Conservation (phyloP, 345 rosid species). For the Rubroshorea leprosula region DNA sequence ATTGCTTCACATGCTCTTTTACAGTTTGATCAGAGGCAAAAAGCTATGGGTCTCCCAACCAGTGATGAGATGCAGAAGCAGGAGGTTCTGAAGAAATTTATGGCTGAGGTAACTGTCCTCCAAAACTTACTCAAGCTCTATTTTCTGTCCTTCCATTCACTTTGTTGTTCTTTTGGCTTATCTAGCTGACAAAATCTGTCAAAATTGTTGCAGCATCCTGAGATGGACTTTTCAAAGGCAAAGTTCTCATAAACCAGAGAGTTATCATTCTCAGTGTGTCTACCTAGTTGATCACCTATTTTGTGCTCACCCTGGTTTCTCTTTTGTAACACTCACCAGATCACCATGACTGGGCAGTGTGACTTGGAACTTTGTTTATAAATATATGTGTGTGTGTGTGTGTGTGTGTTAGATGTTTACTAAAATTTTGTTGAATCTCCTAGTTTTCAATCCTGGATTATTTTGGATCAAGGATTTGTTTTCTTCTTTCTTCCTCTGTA, state of each 20-base stretch:
- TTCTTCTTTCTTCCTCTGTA: too few relatives aligned
- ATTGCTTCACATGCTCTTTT: background rate
- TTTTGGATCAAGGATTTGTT: too few relatives aligned
- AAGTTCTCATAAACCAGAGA: slow-evolving; percentile 45
- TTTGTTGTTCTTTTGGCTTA: background rate
- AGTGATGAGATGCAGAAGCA: slow-evolving; percentile 86
- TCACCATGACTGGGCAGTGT: background rate
- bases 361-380: background rate
- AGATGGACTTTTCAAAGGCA: slow-evolving; percentile 92
- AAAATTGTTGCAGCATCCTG: slow-evolving; percentile 66
- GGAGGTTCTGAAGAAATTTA: slow-evolving; percentile 77
- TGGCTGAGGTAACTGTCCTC: slow-evolving; percentile 53
- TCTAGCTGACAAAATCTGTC: background rate
- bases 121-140: background rate
- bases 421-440: too few relatives aligned
- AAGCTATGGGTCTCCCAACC: slow-evolving; percentile 84
- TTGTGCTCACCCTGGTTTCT: background rate
- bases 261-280: background rate
- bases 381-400: too few relatives aligned
- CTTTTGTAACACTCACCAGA: background rate
- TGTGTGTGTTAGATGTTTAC: too few relatives aligned
- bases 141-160: background rate
- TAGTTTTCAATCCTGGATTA: too few relatives aligned
- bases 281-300: background rate
- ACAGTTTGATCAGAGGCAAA: slow-evolving; percentile 94